Base-by-base conservation (phyloP, 768 basidiomycete species). In the Tephrocybe sp. region DNA sequence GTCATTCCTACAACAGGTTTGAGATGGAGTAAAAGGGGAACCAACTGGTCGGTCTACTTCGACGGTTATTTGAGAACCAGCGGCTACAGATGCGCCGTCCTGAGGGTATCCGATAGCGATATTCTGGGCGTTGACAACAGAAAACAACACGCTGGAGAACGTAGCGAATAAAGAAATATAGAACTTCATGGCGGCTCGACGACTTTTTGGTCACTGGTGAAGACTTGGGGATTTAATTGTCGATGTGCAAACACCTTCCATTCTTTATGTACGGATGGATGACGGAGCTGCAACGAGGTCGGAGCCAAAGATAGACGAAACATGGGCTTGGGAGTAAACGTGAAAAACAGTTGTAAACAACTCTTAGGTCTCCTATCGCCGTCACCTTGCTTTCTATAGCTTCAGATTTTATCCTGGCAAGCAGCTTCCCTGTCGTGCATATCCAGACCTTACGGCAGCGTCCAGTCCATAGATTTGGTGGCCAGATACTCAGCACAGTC, bases 21-120 rank as follows among this genome's bases (percentile, higher is more conserved):
- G 36, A 21, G 9, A 15, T 30, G 11, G 37, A 39, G 22, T 15
- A 9, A 32, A 5, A 28, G 19, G 5, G 13, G 3, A 5, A 65
- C 75, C n/a, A 61, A 81, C 79, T 3, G 78, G 77, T 45, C 69
- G 67, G 49, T 75, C 74, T 5, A 82, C 58, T 51, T 78, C 73
- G 5, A 81, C 73, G 4, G 60, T 69, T 25, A 82, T 34, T 9
- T 56, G 55, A 5, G 52, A 58, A 3, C 80, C 79, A 19, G 72
- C 56, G 6, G 26, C 40, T 11, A 80, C 66, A 8, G 57, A 44
- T 8, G 67, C 49, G 6, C 66, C 68, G 2, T 62, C 55, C 3
- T 63, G 54, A 4, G 81, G 80, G n/a, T 58, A 59, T 5, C 72
- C 72, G 26, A 83, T 76, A 11, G 9, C 24, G 7, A 64, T 66